phyloP scores from a whole-genome alignment of 345 rosid genomes.

The Laguncularia racemosa region DNA sequence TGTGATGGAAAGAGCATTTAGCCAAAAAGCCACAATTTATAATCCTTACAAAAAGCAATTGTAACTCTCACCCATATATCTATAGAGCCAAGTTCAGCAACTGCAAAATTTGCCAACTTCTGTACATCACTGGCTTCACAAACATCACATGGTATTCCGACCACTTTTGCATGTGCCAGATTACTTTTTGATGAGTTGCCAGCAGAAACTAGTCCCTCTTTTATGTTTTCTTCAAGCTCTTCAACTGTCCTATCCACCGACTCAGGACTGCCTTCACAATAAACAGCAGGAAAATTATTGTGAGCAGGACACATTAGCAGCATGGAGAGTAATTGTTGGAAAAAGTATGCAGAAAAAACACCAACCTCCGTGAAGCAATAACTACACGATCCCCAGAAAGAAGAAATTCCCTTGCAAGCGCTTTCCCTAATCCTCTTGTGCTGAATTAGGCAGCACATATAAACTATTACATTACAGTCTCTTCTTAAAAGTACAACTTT shows the following conservation, averaged over 20 bases:
- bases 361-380: slow-evolving; percentile 76
- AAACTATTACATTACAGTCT: too few species aligned
- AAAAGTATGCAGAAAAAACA: slow-evolving; percentile 8
- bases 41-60: too few species aligned
- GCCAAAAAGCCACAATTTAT: too few species aligned
- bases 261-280: slow-evolving; percentile 46
- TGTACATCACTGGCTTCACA: slow-evolving; percentile 60
- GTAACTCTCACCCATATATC: slow-evolving; percentile 71
- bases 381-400: slow-evolving; percentile 86
- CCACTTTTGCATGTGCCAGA: slow-evolving; percentile 58
- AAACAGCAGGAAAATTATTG: slow-evolving; percentile 8
- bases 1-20: too few species aligned
- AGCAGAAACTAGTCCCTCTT: slow-evolving; percentile 46
- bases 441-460: slow-evolving; percentile 26
- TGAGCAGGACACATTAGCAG: slow-evolving; percentile 6
- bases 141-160: slow-evolving; percentile 86
- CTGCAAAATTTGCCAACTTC: slow-evolving; percentile 67
- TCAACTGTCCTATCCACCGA: slow-evolving; percentile 65
- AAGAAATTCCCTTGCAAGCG: slow-evolving; percentile 96
- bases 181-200: slow-evolving; percentile 36
- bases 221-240: slow-evolving; percentile 77
- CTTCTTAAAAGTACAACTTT: too few species aligned
- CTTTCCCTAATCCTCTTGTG: slow-evolving; percentile 90
- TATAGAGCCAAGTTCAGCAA: slow-evolving; percentile 64
- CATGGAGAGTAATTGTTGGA: too few species aligned